A percentile compares a stretch with the other conserved stretches of the same genome.
phyloP scores from a whole-genome alignment of 257 asterid species.

The Solanum medicagineum region DNA sequence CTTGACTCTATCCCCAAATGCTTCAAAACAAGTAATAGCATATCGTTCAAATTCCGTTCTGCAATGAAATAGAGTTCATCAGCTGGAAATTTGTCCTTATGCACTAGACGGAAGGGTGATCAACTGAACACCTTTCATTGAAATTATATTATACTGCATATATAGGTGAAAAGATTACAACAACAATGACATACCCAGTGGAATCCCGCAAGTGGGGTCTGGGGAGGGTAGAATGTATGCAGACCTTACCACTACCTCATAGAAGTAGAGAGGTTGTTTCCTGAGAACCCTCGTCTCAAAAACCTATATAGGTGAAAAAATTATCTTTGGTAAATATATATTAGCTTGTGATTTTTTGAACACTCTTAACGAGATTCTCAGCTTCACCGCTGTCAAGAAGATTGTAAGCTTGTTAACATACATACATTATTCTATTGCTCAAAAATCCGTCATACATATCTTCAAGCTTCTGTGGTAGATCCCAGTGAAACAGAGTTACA shows the following conservation, averaged over 20 bases:
- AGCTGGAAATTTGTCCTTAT: background rate
- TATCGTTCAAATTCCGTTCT: conserved; percentile 60
- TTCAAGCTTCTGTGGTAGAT: conserved; percentile 67
- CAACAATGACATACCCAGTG: no score
- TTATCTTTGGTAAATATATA: background rate
- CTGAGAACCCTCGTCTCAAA: no score
- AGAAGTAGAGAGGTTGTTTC: no score
- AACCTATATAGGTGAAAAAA: background rate
- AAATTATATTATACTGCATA: no score
- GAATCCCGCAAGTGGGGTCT: no score
- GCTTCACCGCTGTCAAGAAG: background rate
- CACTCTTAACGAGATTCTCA: background rate
- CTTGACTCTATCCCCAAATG: conserved; percentile 72
- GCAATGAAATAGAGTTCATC: conserved; percentile 3
- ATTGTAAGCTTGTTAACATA: background rate
- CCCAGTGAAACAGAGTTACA: conserved; percentile 85
- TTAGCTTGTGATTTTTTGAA: background rate
- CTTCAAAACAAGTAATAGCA: conserved; percentile 63
- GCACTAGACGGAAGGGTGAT: background rate
- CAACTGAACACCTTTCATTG: background rate
- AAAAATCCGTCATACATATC: conserved; percentile 61
- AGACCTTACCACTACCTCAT: no score
- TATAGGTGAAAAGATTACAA: no score
- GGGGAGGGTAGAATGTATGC: no score
- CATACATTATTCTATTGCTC: conserved; percentile 49